Base-by-base conservation (phyloP, 768 basidiomycete genomes). In the Lentinus brumalis region DNA sequence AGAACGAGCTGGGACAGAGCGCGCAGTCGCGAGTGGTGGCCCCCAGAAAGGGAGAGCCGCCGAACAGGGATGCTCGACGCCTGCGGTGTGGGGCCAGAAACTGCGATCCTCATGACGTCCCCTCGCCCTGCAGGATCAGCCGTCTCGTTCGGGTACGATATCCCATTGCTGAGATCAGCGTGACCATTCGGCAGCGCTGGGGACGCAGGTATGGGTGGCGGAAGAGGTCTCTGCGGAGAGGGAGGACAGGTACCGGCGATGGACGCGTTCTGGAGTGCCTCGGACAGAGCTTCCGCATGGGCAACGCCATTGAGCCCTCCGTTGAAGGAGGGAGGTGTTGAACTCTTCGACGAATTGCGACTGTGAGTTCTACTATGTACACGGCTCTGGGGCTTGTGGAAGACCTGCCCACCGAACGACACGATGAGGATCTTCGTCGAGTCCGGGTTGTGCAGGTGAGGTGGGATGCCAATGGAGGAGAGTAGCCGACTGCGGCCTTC, bases 381-480 rank as follows among this genome's bases (percentile, higher is more conserved):
- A 11, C 72, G 71, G 66, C 82, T 83, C 5, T 73, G 73, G 3
- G 86, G 86, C 53, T 78, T 79, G 56, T 81, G 82, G 71, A 92
- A 87, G 8, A 86, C 76, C 66, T 93, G 91, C 0, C 91, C 91
- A 15, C 91, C 91, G 67, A 93, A 93, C 1, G 90, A 92, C 7
- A 93, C 88, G 30, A 92, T 75, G 30, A 92, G 79, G 44, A 93
- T 82, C 67, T 84, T 88, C 3, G 83, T 85, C 21, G 64, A 72
- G 5, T 64, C 60, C 0, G 78, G 72, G 59, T 86, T 78, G 39
- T 86, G 83, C 6, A 79, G 70, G 16, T 81, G 65, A 11, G 56
- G 52, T 0, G 89, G 88, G 0, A 93, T 74, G 21, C 88, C 89
- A 45, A 90, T 78, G 1, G 80, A 79, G 2, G 70, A 62, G 4